Evolutionary conservation across 1,284 basidiomycete species (phyloP), one percentile per base, ranked within the genome.

Genomic region (Irpex sp.): DNA sequence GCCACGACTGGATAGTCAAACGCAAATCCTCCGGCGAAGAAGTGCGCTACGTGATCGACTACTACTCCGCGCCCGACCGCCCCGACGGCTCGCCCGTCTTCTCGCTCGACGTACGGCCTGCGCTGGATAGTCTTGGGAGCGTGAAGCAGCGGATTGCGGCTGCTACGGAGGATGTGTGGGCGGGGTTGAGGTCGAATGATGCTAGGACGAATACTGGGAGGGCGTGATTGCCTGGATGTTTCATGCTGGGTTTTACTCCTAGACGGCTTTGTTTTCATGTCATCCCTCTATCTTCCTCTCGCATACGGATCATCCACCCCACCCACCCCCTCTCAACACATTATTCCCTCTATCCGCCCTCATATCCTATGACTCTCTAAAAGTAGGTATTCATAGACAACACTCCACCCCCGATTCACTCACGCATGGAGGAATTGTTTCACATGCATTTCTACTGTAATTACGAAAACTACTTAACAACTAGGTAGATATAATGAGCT

Each of bases 1-100:
- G 97, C n/a, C 97, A 99, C 75, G 97, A 99, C 79, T 99, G 97
- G 97, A 79, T 97, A 59, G 84, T 99, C 63, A 89, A 90, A 43
- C 87, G 96, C 58, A 85, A 86, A 39, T 79, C 79, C 62, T 88
- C 84, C 5, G 87, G 87, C 54, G 86, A 89, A 72, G 88, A 92
- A 74, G 89, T 94, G 57, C 92, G 94, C 72, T 97, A 98, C 76
- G 91, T 98, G 51, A 98, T 98, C 70, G 95, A 98, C 80, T 98
- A 98, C 77, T 98, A 98, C 76, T 91, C 92, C 58, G 94, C 93
- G 0, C 91, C 93, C 2, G 85, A 88, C 0, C 89, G 95, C 65
- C 82, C 86, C 33, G 89, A 96, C 68, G 95, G 95, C 13, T 92
- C 90, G 59, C 94, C 95, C 31, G 93, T 94, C 11, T 97, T 97